These are phyloP conservation scores for Rheum nobile DNA, from an alignment of 148 eudicot genomes.

Conservation along the genomic window DNA sequence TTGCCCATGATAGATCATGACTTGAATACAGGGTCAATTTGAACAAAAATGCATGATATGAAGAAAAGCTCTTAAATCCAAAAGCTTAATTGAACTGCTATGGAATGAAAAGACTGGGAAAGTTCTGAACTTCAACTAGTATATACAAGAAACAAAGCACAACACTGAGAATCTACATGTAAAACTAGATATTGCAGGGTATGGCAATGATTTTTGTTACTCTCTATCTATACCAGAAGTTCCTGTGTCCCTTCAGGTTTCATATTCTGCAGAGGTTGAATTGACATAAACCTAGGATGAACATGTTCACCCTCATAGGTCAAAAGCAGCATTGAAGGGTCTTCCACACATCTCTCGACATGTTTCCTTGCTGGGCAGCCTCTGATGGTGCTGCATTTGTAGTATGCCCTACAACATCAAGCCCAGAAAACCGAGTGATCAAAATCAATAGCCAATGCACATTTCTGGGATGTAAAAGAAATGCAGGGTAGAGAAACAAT, in stretches of 20 bases:
- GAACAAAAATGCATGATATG: background rate
- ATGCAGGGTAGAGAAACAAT: too few relatives aligned
- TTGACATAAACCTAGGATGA: conserved; percentile 1
- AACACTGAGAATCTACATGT: background rate
- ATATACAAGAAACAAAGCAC: background rate
- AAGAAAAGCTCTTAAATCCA: background rate
- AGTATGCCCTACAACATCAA: conserved; percentile 5
- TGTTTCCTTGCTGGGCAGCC: conserved; percentile 11
- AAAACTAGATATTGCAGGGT: background rate
- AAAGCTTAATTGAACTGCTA: background rate
- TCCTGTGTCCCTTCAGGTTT: background rate
- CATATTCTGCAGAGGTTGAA: background rate
- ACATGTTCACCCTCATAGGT: conserved; percentile 7
- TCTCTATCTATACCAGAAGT: background rate
- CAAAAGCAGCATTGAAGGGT: conserved; percentile 7
- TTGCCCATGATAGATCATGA: too few relatives aligned
- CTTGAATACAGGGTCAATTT: background rate
- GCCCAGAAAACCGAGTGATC: background rate
- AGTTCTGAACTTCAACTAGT: background rate
- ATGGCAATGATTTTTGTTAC: background rate
- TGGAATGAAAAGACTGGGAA: background rate
- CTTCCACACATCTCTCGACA: conserved; percentile 3
- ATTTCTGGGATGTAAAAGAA: too few relatives aligned
- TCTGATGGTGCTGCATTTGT: conserved; percentile 7
- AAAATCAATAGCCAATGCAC: background rate